phyloP scores from a whole-genome alignment of 1,284 basidiomycete species.

The Fomitopsis palustris region DNA sequence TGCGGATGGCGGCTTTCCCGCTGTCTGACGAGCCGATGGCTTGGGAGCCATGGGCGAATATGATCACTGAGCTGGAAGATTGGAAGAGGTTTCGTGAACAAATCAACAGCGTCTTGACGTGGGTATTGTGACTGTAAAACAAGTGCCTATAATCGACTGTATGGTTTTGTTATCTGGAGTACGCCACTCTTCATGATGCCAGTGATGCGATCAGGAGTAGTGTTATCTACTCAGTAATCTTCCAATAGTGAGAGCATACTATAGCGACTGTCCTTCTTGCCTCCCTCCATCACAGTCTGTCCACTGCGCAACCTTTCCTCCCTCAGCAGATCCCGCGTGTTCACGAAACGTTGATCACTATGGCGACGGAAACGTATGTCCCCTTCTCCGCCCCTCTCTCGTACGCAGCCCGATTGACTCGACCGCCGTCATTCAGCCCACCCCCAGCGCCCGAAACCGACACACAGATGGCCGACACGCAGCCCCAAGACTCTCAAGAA shows the following conservation, averaged over 20 bases:
- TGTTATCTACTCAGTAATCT: too few relatives aligned
- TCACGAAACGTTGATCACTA: neutral
- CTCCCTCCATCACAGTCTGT: neutral
- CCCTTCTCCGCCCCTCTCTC: neutral
- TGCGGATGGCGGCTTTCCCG: neutral
- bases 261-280: neutral
- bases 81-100: too few relatives aligned
- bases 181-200: too few relatives aligned
- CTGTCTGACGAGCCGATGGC: neutral
- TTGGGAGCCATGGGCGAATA: neutral
- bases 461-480: conserved; percentile 3
- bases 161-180: too few relatives aligned
- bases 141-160: too few relatives aligned
- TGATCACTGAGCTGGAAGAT: neutral
- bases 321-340: neutral
- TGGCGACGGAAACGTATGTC: conserved; percentile 6
- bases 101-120: too few relatives aligned
- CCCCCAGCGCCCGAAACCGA: conserved; percentile 4
- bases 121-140: too few relatives aligned
- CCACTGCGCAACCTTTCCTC: neutral
- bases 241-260: neutral
- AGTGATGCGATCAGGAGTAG: too few relatives aligned
- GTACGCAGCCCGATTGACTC: neutral
- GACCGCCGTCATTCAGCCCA: neutral
- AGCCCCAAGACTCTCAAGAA: neutral